Evolutionary conservation across 225 moss, liverwort and hornwort genomes (phyloP), one percentile per base, ranked within the genome.

Genomic region (Sphagnum contortum): DNA sequence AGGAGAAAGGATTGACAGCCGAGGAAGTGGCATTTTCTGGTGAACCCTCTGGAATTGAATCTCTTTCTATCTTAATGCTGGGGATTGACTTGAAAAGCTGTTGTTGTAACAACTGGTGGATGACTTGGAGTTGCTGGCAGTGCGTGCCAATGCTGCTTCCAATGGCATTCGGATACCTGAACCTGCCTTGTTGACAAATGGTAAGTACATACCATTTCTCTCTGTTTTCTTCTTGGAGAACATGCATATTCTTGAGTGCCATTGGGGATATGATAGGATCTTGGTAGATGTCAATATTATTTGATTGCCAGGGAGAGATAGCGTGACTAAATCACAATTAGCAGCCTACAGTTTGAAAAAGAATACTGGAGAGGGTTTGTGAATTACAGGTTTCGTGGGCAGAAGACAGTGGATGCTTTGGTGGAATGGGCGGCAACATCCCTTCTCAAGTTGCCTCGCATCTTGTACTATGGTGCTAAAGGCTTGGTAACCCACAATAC

Each of bases 51-150:
- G 29, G 29, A 29, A 29, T 29, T 29, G 29, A 29, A 29, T 29
- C 29, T 29, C 29, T 29, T 29, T 29, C 29, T 29, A 29, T 29
- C 29, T 29, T 29, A 29, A 29, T 29, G 29, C 29, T 1, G 2
- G 52, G 52, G 6, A 5, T 52, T 52, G 6, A 52, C 52, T 5
- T 52, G 52, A 52, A 6, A 9, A 13, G 9, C 9, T 2, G 10
- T 64, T 10, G 70, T 58, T 50, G 9, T 3, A 76, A 61, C 93
- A 98, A 92, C 85, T 93, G 74, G 90, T 84, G 69, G 93, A 93
- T 57, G 93, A 98, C 68, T 76, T 98, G 76, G 96, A 98, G 80
- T 77, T 93, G 73, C 85, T 98, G 57, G 83, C 89, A 48, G 77
- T 91, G 47, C 88, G 93, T 66, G 83, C 89, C 46, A 87, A 84